These are phyloP conservation scores for Adansonia rubrostipa DNA, from an alignment of 441 rosid genomes.

Conservation along the genomic window DNA sequence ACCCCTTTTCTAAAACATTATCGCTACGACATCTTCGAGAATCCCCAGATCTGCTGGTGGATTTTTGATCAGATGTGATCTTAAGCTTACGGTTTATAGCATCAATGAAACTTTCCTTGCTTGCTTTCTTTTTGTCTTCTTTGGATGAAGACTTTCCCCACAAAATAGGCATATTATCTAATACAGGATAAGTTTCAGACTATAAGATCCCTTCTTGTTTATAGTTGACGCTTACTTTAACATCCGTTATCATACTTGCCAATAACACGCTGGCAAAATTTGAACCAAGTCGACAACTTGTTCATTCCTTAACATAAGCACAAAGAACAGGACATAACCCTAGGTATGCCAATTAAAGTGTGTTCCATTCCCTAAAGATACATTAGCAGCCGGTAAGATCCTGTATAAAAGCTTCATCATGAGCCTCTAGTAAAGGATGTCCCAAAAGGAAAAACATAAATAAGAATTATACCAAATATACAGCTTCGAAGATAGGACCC, in stretches of 20 bases:
- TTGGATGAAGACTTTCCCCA: constrained; percentile 67
- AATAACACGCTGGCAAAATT: constrained; percentile 23
- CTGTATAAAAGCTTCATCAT: constrained; percentile 25
- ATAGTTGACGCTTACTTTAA: constrained; percentile 34
- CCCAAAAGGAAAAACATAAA: not conserved
- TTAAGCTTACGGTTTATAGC: constrained; percentile 58
- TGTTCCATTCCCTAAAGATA: constrained; percentile 4
- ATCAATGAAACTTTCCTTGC: constrained; percentile 65
- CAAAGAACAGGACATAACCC: constrained; percentile 12
- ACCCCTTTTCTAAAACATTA: constrained; percentile 59
- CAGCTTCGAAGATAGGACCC: not conserved
- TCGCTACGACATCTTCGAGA: constrained; percentile 46
- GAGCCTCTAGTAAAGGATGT: constrained; percentile 16
- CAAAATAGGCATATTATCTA: constrained; percentile 62
- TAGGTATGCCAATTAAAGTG: constrained; percentile 17
- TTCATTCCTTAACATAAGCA: constrained; percentile 3
- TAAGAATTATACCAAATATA: not conserved
- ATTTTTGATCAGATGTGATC: constrained; percentile 52
- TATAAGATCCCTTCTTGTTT: constrained; percentile 32
- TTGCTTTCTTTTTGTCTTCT: constrained; percentile 63
- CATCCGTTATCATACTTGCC: constrained; percentile 33
- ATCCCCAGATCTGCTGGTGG: constrained; percentile 46
- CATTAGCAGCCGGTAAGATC: constrained; percentile 1
- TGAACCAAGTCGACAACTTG: constrained; percentile 10
- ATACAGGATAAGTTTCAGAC: constrained; percentile 32